These are phyloP conservation scores for Coemansia sp. DNA, from an alignment of 192 early-diverging fungal genomes.

Conservation along the genomic window DNA sequence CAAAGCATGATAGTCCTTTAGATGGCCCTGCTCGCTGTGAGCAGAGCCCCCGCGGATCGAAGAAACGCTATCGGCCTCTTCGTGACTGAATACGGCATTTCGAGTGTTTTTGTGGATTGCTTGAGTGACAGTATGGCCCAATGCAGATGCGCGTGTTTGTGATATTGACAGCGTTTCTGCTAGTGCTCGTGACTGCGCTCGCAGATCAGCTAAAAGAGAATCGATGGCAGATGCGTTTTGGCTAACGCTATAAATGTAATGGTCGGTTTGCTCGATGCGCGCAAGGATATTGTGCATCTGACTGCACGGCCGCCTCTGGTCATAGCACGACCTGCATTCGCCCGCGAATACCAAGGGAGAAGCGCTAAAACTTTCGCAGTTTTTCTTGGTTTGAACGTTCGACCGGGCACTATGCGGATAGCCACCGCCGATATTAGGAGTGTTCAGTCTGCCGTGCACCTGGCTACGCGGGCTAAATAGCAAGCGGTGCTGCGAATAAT, in stretches of 20 bases:
- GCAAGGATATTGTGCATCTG: slow-evolving; percentile 21
- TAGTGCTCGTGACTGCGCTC: slow-evolving; percentile 26
- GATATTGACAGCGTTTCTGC: slow-evolving; percentile 21
- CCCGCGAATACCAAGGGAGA: not conserved
- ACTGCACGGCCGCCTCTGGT: slow-evolving; percentile 10
- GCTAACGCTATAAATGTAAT: slow-evolving; percentile 21
- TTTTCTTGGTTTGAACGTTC: not conserved
- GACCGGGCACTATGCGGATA: not conserved
- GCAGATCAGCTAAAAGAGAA: slow-evolving; percentile 24
- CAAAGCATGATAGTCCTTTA: not conserved
- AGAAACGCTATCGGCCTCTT: slow-evolving; percentile 1
- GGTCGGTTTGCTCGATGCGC: slow-evolving; percentile 36
- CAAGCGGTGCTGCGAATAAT: slow-evolving; percentile 1
- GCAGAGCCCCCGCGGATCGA: not conserved
- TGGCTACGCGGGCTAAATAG: not conserved
- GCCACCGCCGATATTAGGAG: not conserved
- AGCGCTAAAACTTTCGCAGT: not conserved
- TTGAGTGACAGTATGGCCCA: slow-evolving; percentile 14
- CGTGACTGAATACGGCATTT: not conserved
- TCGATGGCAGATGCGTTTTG: slow-evolving; percentile 24
- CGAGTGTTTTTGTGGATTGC: slow-evolving; percentile 1
- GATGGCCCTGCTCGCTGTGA: not conserved
- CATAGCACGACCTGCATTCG: slow-evolving; percentile 5
- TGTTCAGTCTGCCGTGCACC: not conserved
- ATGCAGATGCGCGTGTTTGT: slow-evolving; percentile 20